A percentile compares a stretch with the other conserved stretches of the same genome.
phyloP scores from a whole-genome alignment of 2,329 filamentous ascomycete species.

The Venturia aucupariae region DNA sequence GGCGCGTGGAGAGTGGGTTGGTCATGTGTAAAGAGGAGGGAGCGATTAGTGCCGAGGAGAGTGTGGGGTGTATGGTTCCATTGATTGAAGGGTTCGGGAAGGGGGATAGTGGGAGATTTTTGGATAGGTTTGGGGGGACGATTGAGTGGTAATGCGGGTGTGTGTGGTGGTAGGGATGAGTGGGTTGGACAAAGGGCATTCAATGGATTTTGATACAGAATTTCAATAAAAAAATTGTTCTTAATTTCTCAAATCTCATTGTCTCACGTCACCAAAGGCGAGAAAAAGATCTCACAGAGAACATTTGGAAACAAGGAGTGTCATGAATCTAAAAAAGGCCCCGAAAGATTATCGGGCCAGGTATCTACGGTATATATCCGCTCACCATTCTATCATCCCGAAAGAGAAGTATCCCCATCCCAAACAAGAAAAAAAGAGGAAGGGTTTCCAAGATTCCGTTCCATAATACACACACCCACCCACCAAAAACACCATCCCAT shows the following conservation, averaged over 20 bases:
- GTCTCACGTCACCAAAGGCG: too few relatives aligned
- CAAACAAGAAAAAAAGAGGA: neutral
- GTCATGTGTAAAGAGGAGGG: constrained; percentile 37
- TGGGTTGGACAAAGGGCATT: too few relatives aligned
- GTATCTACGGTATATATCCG: neutral
- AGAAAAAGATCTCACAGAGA: too few relatives aligned
- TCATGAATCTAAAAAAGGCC: neutral
- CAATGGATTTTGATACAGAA: too few relatives aligned
- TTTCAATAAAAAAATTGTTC: too few relatives aligned
- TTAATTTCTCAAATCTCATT: too few relatives aligned
- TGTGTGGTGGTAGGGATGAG: too few relatives aligned
- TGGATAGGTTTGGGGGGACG: constrained; percentile 34
- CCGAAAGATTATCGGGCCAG: neutral
- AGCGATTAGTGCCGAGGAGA: constrained; percentile 34
- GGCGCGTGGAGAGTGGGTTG: constrained; percentile 36
- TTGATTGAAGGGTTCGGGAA: constrained; percentile 28
- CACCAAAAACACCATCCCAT: neutral
- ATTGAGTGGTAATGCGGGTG: constrained; percentile 32
- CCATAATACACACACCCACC: too few relatives aligned
- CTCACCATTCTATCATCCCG: neutral
- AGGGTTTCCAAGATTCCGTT: too few relatives aligned
- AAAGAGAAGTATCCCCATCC: neutral
- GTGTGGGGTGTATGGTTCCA: constrained; percentile 29
- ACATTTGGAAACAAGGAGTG: neutral
- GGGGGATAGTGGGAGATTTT: constrained; percentile 30